These are phyloP conservation scores for Thielaviopsis cerberus DNA, from an alignment of 2,329 filamentous ascomycete species.

Conservation along the genomic window DNA sequence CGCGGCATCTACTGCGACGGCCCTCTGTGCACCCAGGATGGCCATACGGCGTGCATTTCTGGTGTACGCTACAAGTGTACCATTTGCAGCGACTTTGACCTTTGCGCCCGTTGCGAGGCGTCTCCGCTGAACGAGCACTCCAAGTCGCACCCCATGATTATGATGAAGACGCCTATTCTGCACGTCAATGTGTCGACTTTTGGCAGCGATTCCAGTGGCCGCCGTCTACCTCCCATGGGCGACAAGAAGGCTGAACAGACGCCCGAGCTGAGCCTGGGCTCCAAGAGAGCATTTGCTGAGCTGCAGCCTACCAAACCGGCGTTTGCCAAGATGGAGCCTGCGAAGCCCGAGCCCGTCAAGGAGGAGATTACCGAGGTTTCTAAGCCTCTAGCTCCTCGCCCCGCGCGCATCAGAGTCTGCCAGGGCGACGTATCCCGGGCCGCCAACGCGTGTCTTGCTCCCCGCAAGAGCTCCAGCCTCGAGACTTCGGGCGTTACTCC, in stretches of 20 bases:
- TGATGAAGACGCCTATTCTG: constrained; percentile 84
- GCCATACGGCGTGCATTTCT: constrained; percentile 42
- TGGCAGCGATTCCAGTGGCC: constrained; percentile 54
- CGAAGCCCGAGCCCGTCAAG: not conserved
- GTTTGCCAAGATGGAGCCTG: not conserved
- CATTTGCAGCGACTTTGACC: constrained; percentile 85
- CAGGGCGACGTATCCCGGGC: too few relatives aligned
- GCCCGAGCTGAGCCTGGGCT: not conserved
- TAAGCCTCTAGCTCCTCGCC: too few relatives aligned
- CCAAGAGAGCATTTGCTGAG: not conserved
- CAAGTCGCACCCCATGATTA: constrained; percentile 88
- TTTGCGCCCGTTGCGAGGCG: constrained; percentile 87
- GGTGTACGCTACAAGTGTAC: constrained; percentile 94
- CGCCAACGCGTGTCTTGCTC: too few relatives aligned
- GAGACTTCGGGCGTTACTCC: too few relatives aligned
- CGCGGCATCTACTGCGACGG: constrained; percentile 87
- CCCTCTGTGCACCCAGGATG: constrained; percentile 50
- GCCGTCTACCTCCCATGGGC: constrained; percentile 50
- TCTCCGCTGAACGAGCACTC: constrained; percentile 73
- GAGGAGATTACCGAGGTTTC: too few relatives aligned
- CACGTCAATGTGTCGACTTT: constrained; percentile 54
- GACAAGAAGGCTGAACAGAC: constrained; percentile 33
- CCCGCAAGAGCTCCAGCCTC: too few relatives aligned
- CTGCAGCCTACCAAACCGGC: not conserved
- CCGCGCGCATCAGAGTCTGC: too few relatives aligned